Base-by-base conservation (phyloP, 805 yeast genomes). In the Wickerhamomyces chambardii region DNA sequence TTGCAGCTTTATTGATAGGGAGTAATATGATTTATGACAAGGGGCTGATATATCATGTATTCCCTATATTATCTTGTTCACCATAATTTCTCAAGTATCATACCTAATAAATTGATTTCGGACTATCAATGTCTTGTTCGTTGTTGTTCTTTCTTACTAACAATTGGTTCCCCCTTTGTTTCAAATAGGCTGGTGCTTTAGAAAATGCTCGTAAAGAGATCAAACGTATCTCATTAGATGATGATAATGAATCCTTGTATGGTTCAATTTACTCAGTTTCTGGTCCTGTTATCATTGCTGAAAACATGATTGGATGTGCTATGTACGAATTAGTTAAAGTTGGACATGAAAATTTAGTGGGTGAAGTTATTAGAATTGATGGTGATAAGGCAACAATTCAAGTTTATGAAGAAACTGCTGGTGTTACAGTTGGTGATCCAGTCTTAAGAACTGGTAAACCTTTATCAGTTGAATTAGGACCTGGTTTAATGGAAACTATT, bases 351-450 rank as follows among this genome's bases (percentile, higher is more conserved):
- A 85, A 75, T 61, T 75, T 92, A 58, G 97, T 92, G 32, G 99
- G 99, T 60, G 99, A 92, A 66, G 97, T 92, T 46, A 92, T 92
- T 62, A 81, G 98, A 71, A 90, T 92, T 47, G 92, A 79, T 55
- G 94, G 78, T 45, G 98, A 92, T 59, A 90, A 89, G 65, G 96
- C 97, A 40, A 92, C 98, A 32, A 86, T 92, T 53, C 99, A 92
- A 73, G 98, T 92, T 38, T 92, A 92, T 63, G 99, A 92, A 69
- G 99, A 92, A 65, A 92, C 99, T 31, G 95, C 97, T 2, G 99
- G 99, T 68, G 92, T 92, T 39, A 90, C 97, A 31, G 97, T 92
- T 32, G 99, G 99, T 54, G 98, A 92, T 60, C 99, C 99, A 3
- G 99, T 92, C 36, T 68, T 85, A 53, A 81, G 98, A 69, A 92